Percentiles rank a stretch among this genome's conserved stretches.
phyloP scores from a whole-genome alignment of 2,329 filamentous ascomycete species.

The Niveomyces coronatus region DNA sequence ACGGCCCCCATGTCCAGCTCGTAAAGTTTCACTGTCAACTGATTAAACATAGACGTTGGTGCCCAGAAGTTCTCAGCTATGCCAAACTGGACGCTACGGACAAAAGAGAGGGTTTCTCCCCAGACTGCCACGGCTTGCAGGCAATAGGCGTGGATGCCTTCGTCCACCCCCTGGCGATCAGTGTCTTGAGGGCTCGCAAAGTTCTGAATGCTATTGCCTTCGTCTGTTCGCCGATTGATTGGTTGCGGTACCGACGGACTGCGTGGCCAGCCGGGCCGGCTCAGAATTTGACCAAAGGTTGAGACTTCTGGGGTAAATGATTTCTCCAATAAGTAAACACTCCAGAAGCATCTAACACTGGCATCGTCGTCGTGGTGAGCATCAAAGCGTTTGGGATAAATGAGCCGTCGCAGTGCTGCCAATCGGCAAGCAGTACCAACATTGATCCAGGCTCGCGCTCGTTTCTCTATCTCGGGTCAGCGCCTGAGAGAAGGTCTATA shows the following conservation, averaged over 20 bases:
- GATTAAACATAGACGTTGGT: neutral
- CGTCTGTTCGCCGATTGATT: neutral
- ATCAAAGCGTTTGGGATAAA: neutral
- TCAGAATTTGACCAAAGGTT: neutral
- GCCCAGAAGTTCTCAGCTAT: neutral
- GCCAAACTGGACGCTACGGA: neutral
- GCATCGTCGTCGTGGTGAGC: neutral
- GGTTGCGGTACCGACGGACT: neutral
- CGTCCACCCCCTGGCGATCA: neutral
- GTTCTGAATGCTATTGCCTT: neutral
- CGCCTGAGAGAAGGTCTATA: neutral
- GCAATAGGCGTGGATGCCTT: neutral
- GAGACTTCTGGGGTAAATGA: neutral
- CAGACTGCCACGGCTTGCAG: neutral
- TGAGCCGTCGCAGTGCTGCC: neutral
- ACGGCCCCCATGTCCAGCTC: neutral
- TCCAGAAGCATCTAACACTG: neutral
- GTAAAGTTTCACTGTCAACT: neutral
- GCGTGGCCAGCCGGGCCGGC: too few relatives aligned
- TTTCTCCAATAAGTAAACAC: neutral
- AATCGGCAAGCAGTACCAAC: neutral
- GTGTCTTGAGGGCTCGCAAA: neutral
- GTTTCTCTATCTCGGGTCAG: neutral
- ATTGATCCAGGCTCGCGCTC: neutral
- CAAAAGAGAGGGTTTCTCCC: neutral